phyloP scores from a whole-genome alignment of 768 basidiomycete species.

The Hemileccinum rubropunctum region DNA sequence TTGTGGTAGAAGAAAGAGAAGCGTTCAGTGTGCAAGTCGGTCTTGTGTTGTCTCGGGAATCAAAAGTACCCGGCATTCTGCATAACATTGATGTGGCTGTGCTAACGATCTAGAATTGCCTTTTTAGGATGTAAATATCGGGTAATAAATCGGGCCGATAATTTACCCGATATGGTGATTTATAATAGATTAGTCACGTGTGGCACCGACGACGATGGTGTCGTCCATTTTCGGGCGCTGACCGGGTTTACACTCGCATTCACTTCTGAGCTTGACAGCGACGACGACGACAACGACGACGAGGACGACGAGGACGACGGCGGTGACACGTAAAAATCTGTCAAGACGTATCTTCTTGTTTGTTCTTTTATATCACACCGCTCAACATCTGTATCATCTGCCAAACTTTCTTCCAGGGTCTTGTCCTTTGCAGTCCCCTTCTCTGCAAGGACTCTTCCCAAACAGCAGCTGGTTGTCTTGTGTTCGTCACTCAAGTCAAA shows the following conservation, averaged over 20 bases:
- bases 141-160: conserved; percentile 11
- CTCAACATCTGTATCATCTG: conserved; percentile 12
- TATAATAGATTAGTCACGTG: conserved; percentile 17
- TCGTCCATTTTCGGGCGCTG: conserved; percentile 29
- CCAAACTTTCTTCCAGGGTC: not conserved
- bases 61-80: conserved; percentile 3
- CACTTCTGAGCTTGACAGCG: conserved; percentile 13
- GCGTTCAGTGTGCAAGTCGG: not conserved
- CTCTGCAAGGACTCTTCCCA: conserved; percentile 7
- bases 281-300: conserved; percentile 13
- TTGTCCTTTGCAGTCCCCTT: conserved; percentile 7
- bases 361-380: conserved; percentile 5
- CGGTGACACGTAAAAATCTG: conserved; percentile 16
- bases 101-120: conserved; percentile 12
- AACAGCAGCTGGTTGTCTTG: conserved; percentile 3
- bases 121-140: conserved; percentile 4
- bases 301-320: conserved; percentile 15
- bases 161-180: conserved; percentile 11
- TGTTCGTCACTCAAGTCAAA: conserved; percentile 26
- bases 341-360: conserved; percentile 17
- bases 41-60: conserved; percentile 14
- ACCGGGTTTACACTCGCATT: conserved; percentile 13
- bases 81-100: conserved; percentile 20
- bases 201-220: conserved; percentile 7
- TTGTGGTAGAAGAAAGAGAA: not conserved